A percentile compares a stretch with the other conserved stretches of the same genome.
Evolutionary conservation across 2,329 filamentous ascomycete species (phyloP).

Genomic region (Phialophora expanda): DNA sequence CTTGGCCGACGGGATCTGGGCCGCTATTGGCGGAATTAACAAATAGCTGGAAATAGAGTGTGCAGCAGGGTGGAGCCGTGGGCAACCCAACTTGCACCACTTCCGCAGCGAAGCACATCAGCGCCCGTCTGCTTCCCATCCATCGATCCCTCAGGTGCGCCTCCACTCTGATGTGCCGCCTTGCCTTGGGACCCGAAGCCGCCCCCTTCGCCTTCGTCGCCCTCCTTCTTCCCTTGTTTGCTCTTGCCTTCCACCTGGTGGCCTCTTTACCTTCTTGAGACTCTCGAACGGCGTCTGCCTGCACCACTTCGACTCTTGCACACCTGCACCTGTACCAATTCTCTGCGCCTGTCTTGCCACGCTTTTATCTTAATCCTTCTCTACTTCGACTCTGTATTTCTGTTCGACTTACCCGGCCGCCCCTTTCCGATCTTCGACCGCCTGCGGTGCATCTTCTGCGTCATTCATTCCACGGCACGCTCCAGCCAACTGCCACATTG

Average conservation of each 20-base stretch:
- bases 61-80: background rate
- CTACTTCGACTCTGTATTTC: conserved; percentile 28
- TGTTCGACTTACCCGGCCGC: conserved; percentile 12
- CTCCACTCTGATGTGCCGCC: conserved; percentile 13
- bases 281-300: conserved; percentile 32
- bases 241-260: conserved; percentile 30
- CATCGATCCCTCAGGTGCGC: conserved; percentile 4
- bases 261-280: conserved; percentile 14
- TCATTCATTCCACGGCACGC: conserved; percentile 34
- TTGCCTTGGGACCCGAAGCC: conserved; percentile 7
- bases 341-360: conserved; percentile 22
- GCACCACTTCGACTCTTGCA: conserved; percentile 13
- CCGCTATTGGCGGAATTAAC: conserved; percentile 7
- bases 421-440: conserved; percentile 20
- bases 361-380: conserved; percentile 21
- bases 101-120: conserved; percentile 18
- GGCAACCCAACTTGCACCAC: conserved; percentile 15
- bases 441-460: conserved; percentile 28
- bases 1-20: background rate
- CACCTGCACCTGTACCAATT: conserved; percentile 14
- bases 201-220: conserved; percentile 36
- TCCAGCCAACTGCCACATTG: conserved; percentile 17
- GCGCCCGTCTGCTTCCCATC: background rate
- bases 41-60: conserved; percentile 16
- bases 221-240: conserved; percentile 30